Conservation (phyloP, 192 early-diverging fungal species). For the Bifiguratus adelaidae region DNA sequence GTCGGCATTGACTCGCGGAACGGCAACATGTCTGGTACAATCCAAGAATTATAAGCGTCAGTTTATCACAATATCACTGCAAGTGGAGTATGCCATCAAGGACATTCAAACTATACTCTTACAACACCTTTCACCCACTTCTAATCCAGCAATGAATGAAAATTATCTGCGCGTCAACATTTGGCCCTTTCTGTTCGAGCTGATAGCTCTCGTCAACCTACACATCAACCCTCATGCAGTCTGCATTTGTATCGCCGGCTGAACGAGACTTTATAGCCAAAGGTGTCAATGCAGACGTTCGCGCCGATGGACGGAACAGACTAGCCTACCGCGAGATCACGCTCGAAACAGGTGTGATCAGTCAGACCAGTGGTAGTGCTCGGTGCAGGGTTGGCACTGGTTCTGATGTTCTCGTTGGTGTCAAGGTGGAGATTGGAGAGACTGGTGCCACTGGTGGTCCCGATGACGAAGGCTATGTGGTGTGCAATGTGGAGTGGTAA, state of each 20-base stretch:
- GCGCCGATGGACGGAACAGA: conserved; percentile 79
- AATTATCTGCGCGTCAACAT: too few species aligned
- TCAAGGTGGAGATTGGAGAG: conserved; percentile 86
- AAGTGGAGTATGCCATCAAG: too few species aligned
- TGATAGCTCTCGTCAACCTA: too few species aligned
- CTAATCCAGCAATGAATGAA: too few species aligned
- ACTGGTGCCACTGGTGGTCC: conserved; percentile 47
- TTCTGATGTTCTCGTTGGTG: conserved; percentile 87
- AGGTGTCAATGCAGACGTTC: conserved; percentile 69
- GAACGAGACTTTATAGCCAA: conserved; percentile 77
- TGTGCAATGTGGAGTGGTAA: conserved; percentile 90
- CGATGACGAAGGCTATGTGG: conserved; percentile 52
- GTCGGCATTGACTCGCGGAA: too few species aligned
- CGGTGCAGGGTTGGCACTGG: conserved; percentile 72
- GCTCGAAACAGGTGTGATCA: conserved; percentile 80
- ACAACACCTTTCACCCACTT: too few species aligned
- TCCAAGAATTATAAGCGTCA: too few species aligned
- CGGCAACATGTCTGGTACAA: too few species aligned
- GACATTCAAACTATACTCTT: too few species aligned
- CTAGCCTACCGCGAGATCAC: conserved; percentile 66
- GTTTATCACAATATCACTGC: too few species aligned
- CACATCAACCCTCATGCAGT: too few species aligned
- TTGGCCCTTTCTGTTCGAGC: too few species aligned
- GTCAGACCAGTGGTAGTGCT: conserved; percentile 85
- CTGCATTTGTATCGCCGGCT: conserved; percentile 54